These are phyloP conservation scores for Rhizodiscina lignyota DNA, from an alignment of 495 filamentous ascomycete genomes.

Conservation along the genomic window DNA sequence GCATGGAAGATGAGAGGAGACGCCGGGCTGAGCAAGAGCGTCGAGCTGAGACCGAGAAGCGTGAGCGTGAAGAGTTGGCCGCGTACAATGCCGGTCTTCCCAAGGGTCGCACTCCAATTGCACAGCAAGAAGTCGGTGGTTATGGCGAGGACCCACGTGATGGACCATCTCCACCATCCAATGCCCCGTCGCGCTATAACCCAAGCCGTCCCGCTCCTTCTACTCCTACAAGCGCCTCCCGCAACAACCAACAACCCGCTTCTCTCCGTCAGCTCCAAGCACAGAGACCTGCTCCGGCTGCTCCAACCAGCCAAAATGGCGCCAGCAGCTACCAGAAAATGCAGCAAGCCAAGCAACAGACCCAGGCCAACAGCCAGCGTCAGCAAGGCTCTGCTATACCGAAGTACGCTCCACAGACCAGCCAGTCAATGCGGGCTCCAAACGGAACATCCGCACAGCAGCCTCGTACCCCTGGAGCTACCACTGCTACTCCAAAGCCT, in stretches of 20 bases:
- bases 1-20: constrained; percentile 16
- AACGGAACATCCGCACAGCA: constrained; percentile 9
- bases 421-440: constrained; percentile 6
- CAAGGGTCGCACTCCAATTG: constrained; percentile 53
- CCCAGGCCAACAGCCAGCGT: constrained; percentile 19
- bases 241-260: constrained; percentile 25
- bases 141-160: constrained; percentile 28
- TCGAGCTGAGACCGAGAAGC: constrained; percentile 33
- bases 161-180: constrained; percentile 20
- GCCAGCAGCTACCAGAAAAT: constrained; percentile 3
- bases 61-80: constrained; percentile 52
- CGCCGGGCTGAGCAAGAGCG: constrained; percentile 38
- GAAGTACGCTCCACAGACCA: constrained; percentile 9
- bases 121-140: constrained; percentile 67
- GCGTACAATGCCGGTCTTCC: constrained; percentile 79
- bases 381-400: too few relatives aligned
- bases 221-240: constrained; percentile 30
- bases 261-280: constrained; percentile 33
- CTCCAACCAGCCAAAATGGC: constrained; percentile 27
- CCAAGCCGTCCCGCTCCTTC: constrained; percentile 54
- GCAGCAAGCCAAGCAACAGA: constrained; percentile 7
- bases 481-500: constrained; percentile 53
- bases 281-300: constrained; percentile 40
- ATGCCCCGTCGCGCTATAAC: constrained; percentile 51
- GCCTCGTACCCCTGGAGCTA: constrained; percentile 12